Evolutionary conservation across 148 eudicot genomes (phyloP).

Genomic region (Silene uniflora): DNA sequence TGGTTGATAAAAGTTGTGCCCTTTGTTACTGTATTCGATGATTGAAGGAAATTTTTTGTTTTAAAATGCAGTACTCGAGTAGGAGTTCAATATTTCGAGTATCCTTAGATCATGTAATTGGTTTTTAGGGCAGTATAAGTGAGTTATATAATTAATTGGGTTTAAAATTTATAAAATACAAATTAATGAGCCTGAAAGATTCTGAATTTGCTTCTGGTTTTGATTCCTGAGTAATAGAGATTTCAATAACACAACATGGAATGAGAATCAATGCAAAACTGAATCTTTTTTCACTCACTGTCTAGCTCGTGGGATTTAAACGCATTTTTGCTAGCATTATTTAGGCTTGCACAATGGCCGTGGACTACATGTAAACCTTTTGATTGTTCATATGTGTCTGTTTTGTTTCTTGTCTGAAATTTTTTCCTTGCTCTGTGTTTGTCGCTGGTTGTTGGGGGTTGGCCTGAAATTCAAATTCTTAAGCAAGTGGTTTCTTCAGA

Average conservation of each 20-base stretch:
- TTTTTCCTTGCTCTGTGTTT: conserved; percentile 8
- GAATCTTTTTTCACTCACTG: background rate
- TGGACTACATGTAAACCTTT: background rate
- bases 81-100: too few species aligned
- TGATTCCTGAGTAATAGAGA: background rate
- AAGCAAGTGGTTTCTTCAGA: conserved; percentile 98
- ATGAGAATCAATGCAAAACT: background rate
- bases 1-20: too few species aligned
- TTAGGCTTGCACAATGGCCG: background rate
- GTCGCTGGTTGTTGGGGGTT: conserved; percentile 12
- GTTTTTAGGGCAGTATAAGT: too few species aligned
- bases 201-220: background rate
- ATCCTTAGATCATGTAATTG: too few species aligned
- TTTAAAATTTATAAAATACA: too few species aligned
- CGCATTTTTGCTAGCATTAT: too few species aligned
- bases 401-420: conserved; percentile 16
- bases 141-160: too few species aligned
- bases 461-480: conserved; percentile 24
- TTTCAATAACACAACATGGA: background rate
- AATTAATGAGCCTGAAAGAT: background rate
- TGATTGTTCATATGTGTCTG: background rate
- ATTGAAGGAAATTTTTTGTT: too few species aligned
- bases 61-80: too few species aligned
- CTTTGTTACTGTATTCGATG: too few species aligned
- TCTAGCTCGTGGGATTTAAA: background rate